phyloP scores from a whole-genome alignment of 2,329 filamentous ascomycete species.

The Didymella keratinophila region DNA sequence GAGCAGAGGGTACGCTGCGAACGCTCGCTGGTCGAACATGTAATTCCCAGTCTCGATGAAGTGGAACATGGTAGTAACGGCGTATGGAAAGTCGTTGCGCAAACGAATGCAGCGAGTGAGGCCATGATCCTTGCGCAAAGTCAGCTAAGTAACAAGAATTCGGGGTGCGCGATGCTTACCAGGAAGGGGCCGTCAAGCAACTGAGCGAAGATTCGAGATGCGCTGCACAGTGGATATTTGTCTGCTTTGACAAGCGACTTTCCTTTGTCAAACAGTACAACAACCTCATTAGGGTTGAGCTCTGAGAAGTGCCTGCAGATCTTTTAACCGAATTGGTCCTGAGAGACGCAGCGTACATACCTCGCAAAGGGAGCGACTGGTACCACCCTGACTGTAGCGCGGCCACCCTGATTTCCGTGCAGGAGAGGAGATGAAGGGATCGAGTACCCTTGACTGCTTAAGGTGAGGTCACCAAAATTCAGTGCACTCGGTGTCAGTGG shows the following conservation, averaged over 20 bases:
- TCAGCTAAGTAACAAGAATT: not conserved
- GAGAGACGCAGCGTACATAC: slow-evolving; percentile 13
- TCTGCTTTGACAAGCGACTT: slow-evolving; percentile 26
- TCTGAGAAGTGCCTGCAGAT: slow-evolving; percentile 16
- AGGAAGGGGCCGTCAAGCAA: slow-evolving; percentile 23
- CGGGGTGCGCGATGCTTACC: slow-evolving; percentile 3
- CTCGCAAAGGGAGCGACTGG: slow-evolving; percentile 10
- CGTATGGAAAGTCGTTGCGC: slow-evolving; percentile 33
- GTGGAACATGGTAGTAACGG: slow-evolving; percentile 27
- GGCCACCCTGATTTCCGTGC: not conserved
- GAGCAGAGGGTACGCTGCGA: slow-evolving; percentile 22
- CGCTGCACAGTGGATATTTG: slow-evolving; percentile 25
- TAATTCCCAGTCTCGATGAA: slow-evolving; percentile 34
- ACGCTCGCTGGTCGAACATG: slow-evolving; percentile 20
- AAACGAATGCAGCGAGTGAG: slow-evolving; percentile 26
- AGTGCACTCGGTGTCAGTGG: slow-evolving; percentile 22
- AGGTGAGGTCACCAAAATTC: slow-evolving; percentile 24
- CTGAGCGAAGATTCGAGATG: slow-evolving; percentile 27
- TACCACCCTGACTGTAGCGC: slow-evolving; percentile 19
- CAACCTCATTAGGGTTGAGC: slow-evolving; percentile 24
- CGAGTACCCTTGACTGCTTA: slow-evolving; percentile 9
- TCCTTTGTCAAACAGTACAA: slow-evolving; percentile 30
- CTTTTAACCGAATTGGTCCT: slow-evolving; percentile 2
- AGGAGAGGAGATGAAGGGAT: not conserved
- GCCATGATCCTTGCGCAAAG: not conserved